phyloP scores from a whole-genome alignment of 1,284 basidiomycete genomes.

The Schizophyllum commune region DNA sequence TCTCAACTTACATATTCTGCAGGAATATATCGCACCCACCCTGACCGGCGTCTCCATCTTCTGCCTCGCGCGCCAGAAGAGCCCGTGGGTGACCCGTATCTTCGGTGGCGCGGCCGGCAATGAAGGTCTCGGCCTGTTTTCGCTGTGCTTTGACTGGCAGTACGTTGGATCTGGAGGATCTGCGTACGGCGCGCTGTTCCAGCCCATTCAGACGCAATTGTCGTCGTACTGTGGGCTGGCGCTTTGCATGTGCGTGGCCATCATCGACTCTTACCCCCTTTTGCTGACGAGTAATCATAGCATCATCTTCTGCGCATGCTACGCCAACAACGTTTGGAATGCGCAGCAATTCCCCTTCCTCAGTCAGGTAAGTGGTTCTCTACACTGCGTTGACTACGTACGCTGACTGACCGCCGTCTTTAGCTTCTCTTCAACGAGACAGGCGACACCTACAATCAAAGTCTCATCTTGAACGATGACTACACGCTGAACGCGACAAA shows the following conservation, averaged over 20 bases:
- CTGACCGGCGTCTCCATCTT: slow-evolving; percentile 52
- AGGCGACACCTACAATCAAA: slow-evolving; percentile 25
- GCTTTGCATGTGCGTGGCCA: slow-evolving; percentile 31
- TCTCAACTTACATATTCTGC: not conserved
- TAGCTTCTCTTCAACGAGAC: slow-evolving; percentile 27
- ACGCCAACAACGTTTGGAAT: slow-evolving; percentile 24
- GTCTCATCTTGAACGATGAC: slow-evolving; percentile 25
- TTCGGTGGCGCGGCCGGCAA: slow-evolving; percentile 35
- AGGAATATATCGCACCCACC: slow-evolving; percentile 27
- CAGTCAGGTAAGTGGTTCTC: slow-evolving; percentile 30
- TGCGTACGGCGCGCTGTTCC: slow-evolving; percentile 33
- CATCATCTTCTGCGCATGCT: slow-evolving; percentile 14
- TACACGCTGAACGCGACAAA: slow-evolving; percentile 34
- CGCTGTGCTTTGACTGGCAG: slow-evolving; percentile 51
- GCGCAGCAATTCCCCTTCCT: slow-evolving; percentile 42
- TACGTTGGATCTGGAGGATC: slow-evolving; percentile 35
- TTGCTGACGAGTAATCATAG: not conserved
- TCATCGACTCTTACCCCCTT: not conserved
- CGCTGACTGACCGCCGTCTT: slow-evolving; percentile 3
- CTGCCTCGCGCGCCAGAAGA: slow-evolving; percentile 45
- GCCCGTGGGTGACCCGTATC: slow-evolving; percentile 31
- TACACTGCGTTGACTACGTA: slow-evolving; percentile 17
- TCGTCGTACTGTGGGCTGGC: slow-evolving; percentile 29
- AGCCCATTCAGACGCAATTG: slow-evolving; percentile 34
- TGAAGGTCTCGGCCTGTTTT: slow-evolving; percentile 42